phyloP scores from a whole-genome alignment of 805 yeast species.

The Wickerhamiella slavikovae region DNA sequence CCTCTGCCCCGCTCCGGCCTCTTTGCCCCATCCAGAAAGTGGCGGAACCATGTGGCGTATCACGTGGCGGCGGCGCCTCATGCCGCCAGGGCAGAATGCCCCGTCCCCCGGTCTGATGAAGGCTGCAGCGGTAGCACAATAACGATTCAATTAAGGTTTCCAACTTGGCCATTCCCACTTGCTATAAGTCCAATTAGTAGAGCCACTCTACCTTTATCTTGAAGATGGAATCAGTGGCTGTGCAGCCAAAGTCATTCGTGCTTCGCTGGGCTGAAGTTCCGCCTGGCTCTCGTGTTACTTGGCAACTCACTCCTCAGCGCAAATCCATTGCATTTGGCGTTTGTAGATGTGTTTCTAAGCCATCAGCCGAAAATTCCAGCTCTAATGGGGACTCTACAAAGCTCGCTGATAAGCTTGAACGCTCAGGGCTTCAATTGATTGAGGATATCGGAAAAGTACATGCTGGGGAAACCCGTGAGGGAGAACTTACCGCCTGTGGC shows the following conservation, averaged over 20 bases:
- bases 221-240: constrained; percentile 75
- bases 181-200: no score
- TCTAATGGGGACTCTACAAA: constrained; percentile 2
- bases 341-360: constrained; percentile 5
- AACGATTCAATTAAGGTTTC: no score
- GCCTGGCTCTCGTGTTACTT: constrained; percentile 40
- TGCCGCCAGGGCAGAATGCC: no score
- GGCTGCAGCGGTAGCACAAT: no score
- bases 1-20: no score
- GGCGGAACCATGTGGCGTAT: no score
- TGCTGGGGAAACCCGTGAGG: constrained; percentile 43
- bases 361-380: constrained; percentile 9
- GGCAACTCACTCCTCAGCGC: constrained; percentile 67
- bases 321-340: constrained; percentile 28
- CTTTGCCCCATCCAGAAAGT: no score
- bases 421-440: constrained; percentile 30
- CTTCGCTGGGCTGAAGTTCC: constrained; percentile 81
- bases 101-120: no score
- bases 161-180: no score
- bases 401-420: constrained; percentile 30
- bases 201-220: no score
- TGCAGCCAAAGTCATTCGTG: constrained; percentile 72
- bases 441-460: constrained; percentile 34
- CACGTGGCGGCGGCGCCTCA: no score
- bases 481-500: constrained; percentile 33